Evolutionary conservation across 495 filamentous ascomycete species (phyloP).

Genomic region (Podospora comata): DNA sequence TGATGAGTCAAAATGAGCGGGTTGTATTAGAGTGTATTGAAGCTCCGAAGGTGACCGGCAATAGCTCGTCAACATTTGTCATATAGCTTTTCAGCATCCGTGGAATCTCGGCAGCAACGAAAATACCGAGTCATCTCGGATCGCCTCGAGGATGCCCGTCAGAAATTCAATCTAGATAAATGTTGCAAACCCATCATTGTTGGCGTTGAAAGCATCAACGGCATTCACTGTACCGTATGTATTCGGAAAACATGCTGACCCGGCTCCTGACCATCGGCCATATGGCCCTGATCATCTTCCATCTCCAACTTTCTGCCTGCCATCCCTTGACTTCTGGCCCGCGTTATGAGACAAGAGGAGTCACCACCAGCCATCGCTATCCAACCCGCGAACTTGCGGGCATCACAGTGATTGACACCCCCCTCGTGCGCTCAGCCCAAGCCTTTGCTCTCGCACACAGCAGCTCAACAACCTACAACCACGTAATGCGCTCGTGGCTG

Average conservation of each 20-base stretch:
- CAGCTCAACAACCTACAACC: conserved; percentile 42
- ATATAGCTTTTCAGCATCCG: background rate
- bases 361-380: conserved; percentile 3
- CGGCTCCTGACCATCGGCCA: background rate
- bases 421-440: conserved; percentile 34
- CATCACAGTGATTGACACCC: conserved; percentile 29
- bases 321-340: background rate
- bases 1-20: background rate
- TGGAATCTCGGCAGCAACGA: background rate
- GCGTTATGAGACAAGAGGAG: background rate
- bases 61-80: background rate
- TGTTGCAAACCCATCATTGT: no score
- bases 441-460: conserved; percentile 38
- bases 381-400: conserved; percentile 21
- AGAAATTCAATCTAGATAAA: no score
- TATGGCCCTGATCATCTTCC: background rate
- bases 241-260: background rate
- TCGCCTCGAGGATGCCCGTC: background rate
- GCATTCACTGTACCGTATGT: background rate
- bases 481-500: conserved; percentile 47
- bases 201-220: no score
- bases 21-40: background rate
- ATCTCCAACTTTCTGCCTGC: background rate
- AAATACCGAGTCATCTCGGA: background rate
- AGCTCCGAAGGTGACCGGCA: background rate